Evolutionary conservation across 1,284 basidiomycete genomes (phyloP), one percentile per base, ranked within the genome.

Genomic region (Coriolopsis trogii): DNA sequence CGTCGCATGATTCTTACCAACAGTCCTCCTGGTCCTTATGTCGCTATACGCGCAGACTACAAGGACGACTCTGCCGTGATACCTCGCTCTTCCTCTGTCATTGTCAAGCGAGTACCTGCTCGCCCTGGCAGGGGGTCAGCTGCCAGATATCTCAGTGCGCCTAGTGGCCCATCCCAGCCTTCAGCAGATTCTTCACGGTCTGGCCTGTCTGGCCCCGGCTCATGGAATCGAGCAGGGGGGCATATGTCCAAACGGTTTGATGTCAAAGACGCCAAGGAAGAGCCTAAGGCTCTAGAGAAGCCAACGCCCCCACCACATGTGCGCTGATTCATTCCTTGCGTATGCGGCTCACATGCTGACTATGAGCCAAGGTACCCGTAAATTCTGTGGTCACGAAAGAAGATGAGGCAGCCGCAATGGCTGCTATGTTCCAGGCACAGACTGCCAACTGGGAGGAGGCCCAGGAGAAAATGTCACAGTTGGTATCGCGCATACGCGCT

Each of bases 401-500:
- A 37, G 91, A 93, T 57, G 92, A 95, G 67, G 87, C 85, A 18
- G 88, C 85, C 8, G 89, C 89, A n/a, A 91, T 97, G 79, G 91
- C 91, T 12, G 94, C 94, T 63, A 96, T 97, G 94, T 96, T 97
- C 69, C 88, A 92, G 71, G 89, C 89, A 40, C 89, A 93, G 68
- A 85, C 86, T 29, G 87, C 90, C 58, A 92, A 94, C 73, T 97
- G 94, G 94, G 89, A 95, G 76, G 91, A 95, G 79, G 89, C 93
- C 64, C 93, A 96, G 76, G 92, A 95, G 79, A 91, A 93, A 78
- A 96, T 97, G 94, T 89, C 92, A 68, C 89, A 93, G 93, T 95
- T 79, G 75, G 91, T 93, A 74, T 82, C 73, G 73, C 77, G 76
- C 76, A 65, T 69, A 64, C 58, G 68, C 75, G 77, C 69, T 70